Base-by-base conservation (phyloP, 352 stramenopile species). In the Globisporangium acanthophoron region DNA sequence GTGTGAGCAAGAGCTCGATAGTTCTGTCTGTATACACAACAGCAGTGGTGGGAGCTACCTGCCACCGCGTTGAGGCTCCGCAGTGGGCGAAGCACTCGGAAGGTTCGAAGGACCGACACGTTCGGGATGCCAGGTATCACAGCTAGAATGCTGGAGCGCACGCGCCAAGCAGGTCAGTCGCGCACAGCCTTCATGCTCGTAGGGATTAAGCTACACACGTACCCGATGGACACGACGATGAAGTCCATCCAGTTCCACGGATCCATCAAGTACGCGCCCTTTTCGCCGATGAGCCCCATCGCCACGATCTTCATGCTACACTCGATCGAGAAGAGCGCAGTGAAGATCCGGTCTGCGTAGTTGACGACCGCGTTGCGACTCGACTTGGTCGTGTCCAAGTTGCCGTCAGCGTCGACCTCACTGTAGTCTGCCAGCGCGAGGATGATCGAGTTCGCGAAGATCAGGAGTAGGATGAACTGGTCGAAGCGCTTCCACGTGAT, bases 181-280 rank as follows among this genome's bases (percentile, higher is more conserved):
- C 24, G 24, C 24, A 27, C 24, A 27, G 24, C 24, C 24, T 27
- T 27, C 24, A 27, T 27, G 24, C 24, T 27, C 24, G 24, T 27
- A 27, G 24, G 16, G 40, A 13, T n/a, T 11, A 43, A 43, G 40
- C 40, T 2, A 54, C 33, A 21, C 13, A 65, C 65, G 15, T 73
- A 96, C 79, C 83, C 86, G 54, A 87, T 76, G 61, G 87, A 80
- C 18, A 97, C 90, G 49, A 97, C 87, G 52, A 93, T 62, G 62
- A 97, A 96, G 58, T 97, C 90, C 59, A 97, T 79, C 54, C 83
- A 78, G 50, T 97, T 97, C 90, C 87, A 97, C 13, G 80, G 65
- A 58, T 97, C 85, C 62, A 80, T 80, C 20, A 95, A 69, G 59
- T 96, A 97, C n/a, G 69, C 70, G 4, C 81, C 80, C 58, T 84